Base-by-base conservation (phyloP, 106 monocot species). In the Iris macrosiphon region DNA sequence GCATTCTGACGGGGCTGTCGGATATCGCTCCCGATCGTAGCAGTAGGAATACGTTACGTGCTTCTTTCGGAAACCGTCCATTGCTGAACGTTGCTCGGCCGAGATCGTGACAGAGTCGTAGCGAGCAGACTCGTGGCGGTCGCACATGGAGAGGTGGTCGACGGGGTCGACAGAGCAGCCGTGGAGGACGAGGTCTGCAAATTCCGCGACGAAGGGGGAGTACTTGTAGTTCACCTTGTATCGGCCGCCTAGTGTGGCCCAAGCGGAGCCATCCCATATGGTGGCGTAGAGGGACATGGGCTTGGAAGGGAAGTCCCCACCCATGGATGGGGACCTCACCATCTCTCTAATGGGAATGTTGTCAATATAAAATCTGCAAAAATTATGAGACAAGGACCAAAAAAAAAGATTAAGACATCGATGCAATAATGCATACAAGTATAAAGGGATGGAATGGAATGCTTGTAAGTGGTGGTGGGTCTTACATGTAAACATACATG, bases 211-310 rank as follows among this genome's bases (percentile, higher is more conserved):
- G 61, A 70, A 84, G 3, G 84, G 84, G 28, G 84, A 67, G 19
- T 72, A 84, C 43, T 75, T 84, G 62, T 84, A 84, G 59, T 84
- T 84, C 25, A 75, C 84, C 63, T 72, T 72, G 79, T 84, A 84
- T 28, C 84, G 79, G 34, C 84, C 84, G 31, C 84, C 84, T 8
- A 70, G 34, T 4, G 84, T 84, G 29, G 84, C 84, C 84, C 84
- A 84, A 13, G 27, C 65, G 3, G 84, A 84, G 15, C 84, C 84
- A 51, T 84, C 84, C 84, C 84, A 84, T 18, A 84, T 84, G 18
- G 84, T 84, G 15, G 84, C 84, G 40, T 84, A 84, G 30, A 84
- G 66, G 16, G 84, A 68, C 84, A 84, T 84, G 6, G 84, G 84
- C 26, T 84, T 84, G 29, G 84, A 72, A 19, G 84, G 84, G 48